Conservation (phyloP, 108 stramenopile genomes). For the Craspedostauros australis region DNA sequence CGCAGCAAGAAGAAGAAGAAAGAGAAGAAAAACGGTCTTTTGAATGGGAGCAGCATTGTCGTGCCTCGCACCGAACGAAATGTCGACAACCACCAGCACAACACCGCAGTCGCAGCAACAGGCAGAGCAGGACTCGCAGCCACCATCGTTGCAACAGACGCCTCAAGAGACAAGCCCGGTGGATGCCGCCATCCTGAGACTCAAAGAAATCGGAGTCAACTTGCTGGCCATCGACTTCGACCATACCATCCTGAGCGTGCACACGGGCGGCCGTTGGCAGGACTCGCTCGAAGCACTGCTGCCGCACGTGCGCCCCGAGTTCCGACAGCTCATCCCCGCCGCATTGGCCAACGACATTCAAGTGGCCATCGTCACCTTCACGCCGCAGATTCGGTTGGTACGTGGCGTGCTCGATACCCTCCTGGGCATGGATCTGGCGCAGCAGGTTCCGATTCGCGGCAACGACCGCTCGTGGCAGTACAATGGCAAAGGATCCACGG, state of each 20-base stretch:
- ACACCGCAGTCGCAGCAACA: no score
- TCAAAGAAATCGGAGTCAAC: conserved; percentile 53
- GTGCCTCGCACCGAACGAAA: no score
- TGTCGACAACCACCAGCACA: no score
- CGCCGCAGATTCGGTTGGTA: conserved; percentile 69
- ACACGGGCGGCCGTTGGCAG: conserved; percentile 89
- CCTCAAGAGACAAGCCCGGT: no score
- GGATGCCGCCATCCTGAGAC: conserved; percentile 5
- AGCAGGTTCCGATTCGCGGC: conserved; percentile 80
- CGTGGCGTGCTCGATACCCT: conserved; percentile 63
- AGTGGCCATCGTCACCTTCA: conserved; percentile 90
- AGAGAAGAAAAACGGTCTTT: no score
- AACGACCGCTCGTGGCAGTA: conserved; percentile 82
- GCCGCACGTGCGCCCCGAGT: conserved; percentile 82
- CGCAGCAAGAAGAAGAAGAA: no score
- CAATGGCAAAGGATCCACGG: conserved; percentile 54
- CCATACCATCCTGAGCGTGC: conserved; percentile 83
- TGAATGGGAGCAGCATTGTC: no score
- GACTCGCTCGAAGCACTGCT: conserved; percentile 64
- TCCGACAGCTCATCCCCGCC: conserved; percentile 56
- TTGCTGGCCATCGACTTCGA: conserved; percentile 94
- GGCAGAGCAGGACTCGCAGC: no score
- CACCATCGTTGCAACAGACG: no score
- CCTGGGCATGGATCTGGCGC: conserved; percentile 17
- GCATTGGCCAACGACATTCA: conserved; percentile 53